phyloP scores from a whole-genome alignment of 1,284 basidiomycete species.

The Meripilus lineatus region DNA sequence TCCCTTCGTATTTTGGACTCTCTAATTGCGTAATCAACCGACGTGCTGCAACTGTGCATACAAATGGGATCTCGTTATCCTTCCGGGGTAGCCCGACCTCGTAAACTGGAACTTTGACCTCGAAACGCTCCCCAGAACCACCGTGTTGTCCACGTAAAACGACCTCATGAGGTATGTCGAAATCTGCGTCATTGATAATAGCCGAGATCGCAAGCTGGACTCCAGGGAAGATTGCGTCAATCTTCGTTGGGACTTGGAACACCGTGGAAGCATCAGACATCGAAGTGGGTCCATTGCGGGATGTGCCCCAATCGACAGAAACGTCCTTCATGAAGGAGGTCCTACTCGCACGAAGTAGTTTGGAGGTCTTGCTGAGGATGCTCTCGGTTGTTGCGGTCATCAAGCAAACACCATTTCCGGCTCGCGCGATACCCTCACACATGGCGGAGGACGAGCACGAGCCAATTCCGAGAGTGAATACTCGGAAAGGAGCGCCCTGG shows the following conservation, averaged over 20 bases:
- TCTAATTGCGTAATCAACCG: slow-evolving; percentile 9
- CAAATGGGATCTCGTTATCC: slow-evolving; percentile 5
- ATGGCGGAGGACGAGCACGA: slow-evolving; percentile 40
- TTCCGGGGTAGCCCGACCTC: slow-evolving; percentile 6
- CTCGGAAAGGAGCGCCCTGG: slow-evolving; percentile 31
- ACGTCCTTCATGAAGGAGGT: slow-evolving; percentile 40
- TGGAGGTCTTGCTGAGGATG: slow-evolving; percentile 43
- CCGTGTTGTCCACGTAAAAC: not conserved
- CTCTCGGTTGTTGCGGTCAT: slow-evolving; percentile 40
- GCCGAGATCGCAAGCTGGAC: not conserved
- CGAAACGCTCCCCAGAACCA: not conserved
- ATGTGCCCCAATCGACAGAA: slow-evolving; percentile 43
- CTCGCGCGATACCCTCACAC: slow-evolving; percentile 45
- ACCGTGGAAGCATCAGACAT: slow-evolving; percentile 16
- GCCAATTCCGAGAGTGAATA: slow-evolving; percentile 58
- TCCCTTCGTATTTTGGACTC: not conserved
- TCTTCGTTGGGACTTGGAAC: slow-evolving; percentile 3
- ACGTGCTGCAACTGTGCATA: slow-evolving; percentile 14
- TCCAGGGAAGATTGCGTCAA: slow-evolving; percentile 9
- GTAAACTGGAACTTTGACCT: slow-evolving; percentile 1
- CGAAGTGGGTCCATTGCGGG: slow-evolving; percentile 3
- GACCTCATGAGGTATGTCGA: not conserved
- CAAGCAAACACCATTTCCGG: slow-evolving; percentile 44
- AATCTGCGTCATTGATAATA: not conserved
- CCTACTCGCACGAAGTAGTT: slow-evolving; percentile 44